Percentiles rank a stretch among this genome's conserved stretches.
phyloP scores from a whole-genome alignment of 768 basidiomycete species.

The Pulveroboletus sp. region DNA sequence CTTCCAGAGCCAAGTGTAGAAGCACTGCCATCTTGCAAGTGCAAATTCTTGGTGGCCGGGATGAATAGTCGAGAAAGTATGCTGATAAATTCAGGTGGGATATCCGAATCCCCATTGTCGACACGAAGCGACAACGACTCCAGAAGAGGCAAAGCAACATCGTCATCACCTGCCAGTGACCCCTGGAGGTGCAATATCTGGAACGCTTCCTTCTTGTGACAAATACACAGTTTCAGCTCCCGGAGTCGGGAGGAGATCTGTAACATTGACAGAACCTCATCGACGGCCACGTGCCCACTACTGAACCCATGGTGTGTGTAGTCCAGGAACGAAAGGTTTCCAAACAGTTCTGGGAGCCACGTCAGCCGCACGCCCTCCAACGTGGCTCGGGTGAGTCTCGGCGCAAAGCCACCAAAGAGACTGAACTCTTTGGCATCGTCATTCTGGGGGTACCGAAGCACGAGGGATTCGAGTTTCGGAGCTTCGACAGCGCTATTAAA shows the following conservation, averaged over 20 bases:
- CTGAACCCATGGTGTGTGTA: conserved; percentile 73
- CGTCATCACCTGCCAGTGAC: conserved; percentile 25
- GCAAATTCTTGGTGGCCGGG: conserved; percentile 45
- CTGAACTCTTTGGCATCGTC: conserved; percentile 65
- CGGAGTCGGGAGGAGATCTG: conserved; percentile 47
- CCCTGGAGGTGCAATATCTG: conserved; percentile 15
- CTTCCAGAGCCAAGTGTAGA: neutral
- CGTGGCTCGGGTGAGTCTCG: conserved; percentile 49
- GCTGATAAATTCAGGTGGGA: conserved; percentile 55
- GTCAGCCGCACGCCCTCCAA: conserved; percentile 61
- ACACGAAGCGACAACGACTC: conserved; percentile 45
- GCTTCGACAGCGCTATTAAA: conserved; percentile 33
- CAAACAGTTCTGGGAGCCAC: conserved; percentile 60
- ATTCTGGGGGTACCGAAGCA: conserved; percentile 56
- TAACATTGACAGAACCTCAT: conserved; percentile 57
- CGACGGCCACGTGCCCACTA: conserved; percentile 47
- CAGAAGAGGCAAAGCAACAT: conserved; percentile 43
- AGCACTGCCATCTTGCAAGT: conserved; percentile 40
- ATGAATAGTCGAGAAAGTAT: conserved; percentile 47
- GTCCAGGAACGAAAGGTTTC: conserved; percentile 58
- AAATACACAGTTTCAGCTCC: conserved; percentile 55
- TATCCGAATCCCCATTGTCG: conserved; percentile 53
- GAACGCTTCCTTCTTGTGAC: conserved; percentile 30
- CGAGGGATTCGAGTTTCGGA: conserved; percentile 47
- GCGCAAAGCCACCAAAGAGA: conserved; percentile 59